Percentiles rank a stretch among this genome's conserved stretches.
phyloP scores from a whole-genome alignment of 257 asterid species.

The Scutellaria galericulata region DNA sequence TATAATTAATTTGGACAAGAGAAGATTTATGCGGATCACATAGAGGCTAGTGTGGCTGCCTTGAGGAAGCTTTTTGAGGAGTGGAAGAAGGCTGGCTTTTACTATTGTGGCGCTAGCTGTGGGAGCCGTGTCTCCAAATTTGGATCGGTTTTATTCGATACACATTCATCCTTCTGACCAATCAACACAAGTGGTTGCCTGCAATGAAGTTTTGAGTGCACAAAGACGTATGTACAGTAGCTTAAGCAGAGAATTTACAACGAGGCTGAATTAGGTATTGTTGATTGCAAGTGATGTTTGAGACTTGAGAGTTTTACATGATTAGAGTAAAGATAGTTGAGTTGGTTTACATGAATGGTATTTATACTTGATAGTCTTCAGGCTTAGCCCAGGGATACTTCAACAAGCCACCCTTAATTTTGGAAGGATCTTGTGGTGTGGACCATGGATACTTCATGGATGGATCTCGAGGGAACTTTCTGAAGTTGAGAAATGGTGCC shows the following conservation, averaged over 20 bases:
- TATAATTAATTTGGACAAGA: slow-evolving; percentile 51
- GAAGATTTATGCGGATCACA: slow-evolving; percentile 59
- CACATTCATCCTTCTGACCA: no score
- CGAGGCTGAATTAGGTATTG: no score
- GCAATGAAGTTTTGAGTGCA: no score
- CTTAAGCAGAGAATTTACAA: no score
- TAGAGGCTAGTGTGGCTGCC: slow-evolving; percentile 64
- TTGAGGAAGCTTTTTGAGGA: slow-evolving; percentile 61
- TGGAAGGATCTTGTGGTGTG: slow-evolving; percentile 62
- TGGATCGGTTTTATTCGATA: no score
- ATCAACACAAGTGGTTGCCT: no score
- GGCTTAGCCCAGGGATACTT: slow-evolving; percentile 80
- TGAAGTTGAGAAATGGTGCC: slow-evolving; percentile 92
- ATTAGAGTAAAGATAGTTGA: no score
- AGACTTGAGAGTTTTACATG: no score
- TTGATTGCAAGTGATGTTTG: no score
- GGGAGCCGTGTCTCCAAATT: no score
- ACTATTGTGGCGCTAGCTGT: slow-evolving; percentile 46
- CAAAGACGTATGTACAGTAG: no score
- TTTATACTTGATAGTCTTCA: slow-evolving; percentile 64
- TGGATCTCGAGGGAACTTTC: slow-evolving; percentile 84
- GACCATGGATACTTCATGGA: slow-evolving; percentile 86
- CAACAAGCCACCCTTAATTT: slow-evolving; percentile 53
- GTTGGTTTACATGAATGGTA: not conserved
- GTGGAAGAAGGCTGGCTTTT: slow-evolving; percentile 59